Evolutionary conservation across 768 basidiomycete genomes (phyloP).

Genomic region (Naganishia kalamii): DNA sequence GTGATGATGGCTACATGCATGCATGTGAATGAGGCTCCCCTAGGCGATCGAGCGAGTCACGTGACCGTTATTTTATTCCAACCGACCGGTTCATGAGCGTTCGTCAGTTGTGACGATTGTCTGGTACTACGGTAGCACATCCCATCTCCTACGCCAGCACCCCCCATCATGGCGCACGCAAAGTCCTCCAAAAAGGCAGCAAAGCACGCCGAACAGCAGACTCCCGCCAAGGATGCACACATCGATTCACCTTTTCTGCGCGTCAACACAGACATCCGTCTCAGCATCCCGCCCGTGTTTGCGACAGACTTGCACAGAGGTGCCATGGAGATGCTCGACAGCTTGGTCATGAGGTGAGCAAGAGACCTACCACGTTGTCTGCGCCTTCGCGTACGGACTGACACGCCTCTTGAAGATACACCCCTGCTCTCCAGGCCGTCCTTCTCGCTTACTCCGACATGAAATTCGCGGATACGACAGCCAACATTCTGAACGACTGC

Average conservation of each 20-base stretch:
- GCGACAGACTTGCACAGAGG: conserved; percentile 65
- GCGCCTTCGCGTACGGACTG: background rate
- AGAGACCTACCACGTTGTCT: background rate
- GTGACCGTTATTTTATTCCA: conserved; percentile 19
- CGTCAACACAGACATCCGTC: conserved; percentile 51
- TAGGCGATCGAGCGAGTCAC: conserved; percentile 5
- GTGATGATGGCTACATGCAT: no score
- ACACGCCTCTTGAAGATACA: conserved; percentile 58
- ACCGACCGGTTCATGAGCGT: background rate
- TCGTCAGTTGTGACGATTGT: background rate
- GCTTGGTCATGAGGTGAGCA: conserved; percentile 86
- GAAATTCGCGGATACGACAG: conserved; percentile 59
- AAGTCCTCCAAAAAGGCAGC: background rate
- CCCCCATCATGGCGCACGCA: conserved; percentile 2
- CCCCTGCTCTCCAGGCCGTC: conserved; percentile 78
- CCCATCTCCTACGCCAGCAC: no score
- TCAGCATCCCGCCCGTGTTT: conserved; percentile 78
- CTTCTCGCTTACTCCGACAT: conserved; percentile 78
- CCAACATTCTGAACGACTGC: conserved; percentile 69
- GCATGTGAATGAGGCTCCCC: no score
- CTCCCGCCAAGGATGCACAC: background rate
- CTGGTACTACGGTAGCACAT: background rate
- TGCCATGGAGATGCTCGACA: conserved; percentile 82
- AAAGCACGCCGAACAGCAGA: background rate
- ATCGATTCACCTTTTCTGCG: conserved; percentile 53